Base-by-base conservation (phyloP, 768 basidiomycete species). In the Pulveroboletus frians region DNA sequence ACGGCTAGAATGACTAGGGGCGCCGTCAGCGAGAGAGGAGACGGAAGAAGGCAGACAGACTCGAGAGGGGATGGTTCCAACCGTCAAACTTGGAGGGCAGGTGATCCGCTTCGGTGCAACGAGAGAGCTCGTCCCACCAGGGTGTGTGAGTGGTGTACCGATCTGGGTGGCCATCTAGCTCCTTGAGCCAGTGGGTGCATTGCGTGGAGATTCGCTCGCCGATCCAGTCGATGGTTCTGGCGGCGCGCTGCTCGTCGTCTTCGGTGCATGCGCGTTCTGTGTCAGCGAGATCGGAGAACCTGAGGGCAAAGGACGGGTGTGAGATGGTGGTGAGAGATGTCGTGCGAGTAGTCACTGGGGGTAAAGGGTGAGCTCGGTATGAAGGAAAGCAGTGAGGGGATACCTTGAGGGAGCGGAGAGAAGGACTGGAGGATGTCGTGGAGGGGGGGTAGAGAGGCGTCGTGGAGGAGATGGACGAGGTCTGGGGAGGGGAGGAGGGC, bases 61-160 rank as follows among this genome's bases (percentile, higher is more conserved):
- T 69, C 20, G 90, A 81, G 40, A 83, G 79, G 42, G 90, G 90
- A 68, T 92, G 90, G 59, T 91, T 92, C 90, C 90, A 92, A 40
- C 80, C 85, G 60, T 92, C 90, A 1, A 69, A 62, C 61, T 75
- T 83, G 30, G 78, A 79, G 9, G 90, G 90, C 9, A 84, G 72
- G 64, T 80, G 74, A 60, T 92, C 88, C 1, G 86, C 88, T 62
- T 92, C 85, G 1, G 77, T 75, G 64, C 90, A 92, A 10, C 80
- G 75, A 57, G 76, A 74, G 34, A 92, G 74, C 62, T 92, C 90
- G 54, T 89, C 85, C 90, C 90, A 92, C 90, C 90, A 92, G 1
- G 88, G 89, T 9, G 86, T 81, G 43, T 78, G 71, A 38, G 70
- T 47, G 1, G 58, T 41, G 36, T 76, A 69, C 32, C 65, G 69